A percentile compares a stretch with the other conserved stretches of the same genome.
Evolutionary conservation across 2,329 filamentous ascomycete genomes (phyloP).

Genomic region (Hysterium pulicare): DNA sequence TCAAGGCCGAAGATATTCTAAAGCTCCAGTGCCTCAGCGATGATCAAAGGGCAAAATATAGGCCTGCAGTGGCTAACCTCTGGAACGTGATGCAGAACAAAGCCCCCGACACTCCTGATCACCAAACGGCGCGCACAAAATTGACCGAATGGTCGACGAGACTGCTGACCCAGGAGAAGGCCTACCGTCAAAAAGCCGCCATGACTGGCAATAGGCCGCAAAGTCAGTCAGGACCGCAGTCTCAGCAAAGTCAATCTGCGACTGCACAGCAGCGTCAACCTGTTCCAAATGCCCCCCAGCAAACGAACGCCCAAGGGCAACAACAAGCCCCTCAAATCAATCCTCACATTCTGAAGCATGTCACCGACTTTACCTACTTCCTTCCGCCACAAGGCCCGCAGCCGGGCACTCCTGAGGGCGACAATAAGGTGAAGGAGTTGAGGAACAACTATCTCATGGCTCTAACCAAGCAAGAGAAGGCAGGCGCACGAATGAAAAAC

Average conservation of each 20-base stretch:
- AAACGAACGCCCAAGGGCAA: constrained; percentile 12
- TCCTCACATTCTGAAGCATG: constrained; percentile 35
- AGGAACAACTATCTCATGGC: constrained; percentile 33
- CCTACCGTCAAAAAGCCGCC: constrained; percentile 40
- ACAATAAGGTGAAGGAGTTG: constrained; percentile 34
- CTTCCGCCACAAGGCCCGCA: constrained; percentile 25
- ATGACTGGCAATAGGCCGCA: constrained; percentile 18
- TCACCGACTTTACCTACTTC: constrained; percentile 32
- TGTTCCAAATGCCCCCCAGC: constrained; percentile 10
- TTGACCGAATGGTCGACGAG: constrained; percentile 50
- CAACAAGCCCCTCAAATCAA: constrained; percentile 21
- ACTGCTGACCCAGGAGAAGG: constrained; percentile 48
- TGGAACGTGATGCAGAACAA: constrained; percentile 53
- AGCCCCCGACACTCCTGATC: constrained; percentile 48
- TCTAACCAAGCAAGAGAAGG: constrained; percentile 29
- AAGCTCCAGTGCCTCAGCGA: constrained; percentile 45
- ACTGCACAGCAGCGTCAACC: constrained; percentile 4
- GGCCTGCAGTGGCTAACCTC: constrained; percentile 50
- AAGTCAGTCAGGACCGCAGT: constrained; percentile 9
- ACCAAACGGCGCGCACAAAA: constrained; percentile 49
- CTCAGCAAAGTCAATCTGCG: constrained; percentile 3
- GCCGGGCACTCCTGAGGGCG: constrained; percentile 33
- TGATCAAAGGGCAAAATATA: constrained; percentile 55
- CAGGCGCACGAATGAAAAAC: constrained; percentile 22
- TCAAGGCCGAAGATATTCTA: constrained; percentile 33